These are phyloP conservation scores for Corchorus capsularis DNA, from an alignment of 345 rosid species.

Conservation along the genomic window DNA sequence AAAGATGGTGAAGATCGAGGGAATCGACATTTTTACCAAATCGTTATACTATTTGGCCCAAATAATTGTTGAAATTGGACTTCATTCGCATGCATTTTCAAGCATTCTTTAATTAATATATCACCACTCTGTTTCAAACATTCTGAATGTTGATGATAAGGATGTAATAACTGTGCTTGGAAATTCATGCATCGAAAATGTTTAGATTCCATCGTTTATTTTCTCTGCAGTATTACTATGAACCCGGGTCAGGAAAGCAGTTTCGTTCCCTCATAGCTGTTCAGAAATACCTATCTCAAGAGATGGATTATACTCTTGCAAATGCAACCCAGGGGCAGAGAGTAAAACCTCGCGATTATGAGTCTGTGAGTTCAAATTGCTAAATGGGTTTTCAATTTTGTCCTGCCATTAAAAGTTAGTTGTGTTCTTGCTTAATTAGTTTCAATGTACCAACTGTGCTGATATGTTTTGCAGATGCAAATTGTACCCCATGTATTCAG, in stretches of 20 bases:
- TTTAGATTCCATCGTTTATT: not conserved
- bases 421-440: not conserved
- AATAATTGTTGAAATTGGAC: not conserved
- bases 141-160: not conserved
- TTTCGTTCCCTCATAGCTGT: constrained; percentile 54
- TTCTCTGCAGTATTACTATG: constrained; percentile 48
- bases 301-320: not conserved
- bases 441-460: not conserved
- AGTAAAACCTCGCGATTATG: constrained; percentile 11
- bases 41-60: not conserved
- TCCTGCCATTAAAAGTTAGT: not conserved
- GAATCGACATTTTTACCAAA: no score
- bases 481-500: constrained; percentile 26
- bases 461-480: constrained; percentile 31
- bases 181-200: not conserved
- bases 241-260: constrained; percentile 44
- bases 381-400: not conserved
- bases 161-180: not conserved
- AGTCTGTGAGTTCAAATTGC: constrained; percentile 27
- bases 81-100: no score
- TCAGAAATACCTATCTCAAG: constrained; percentile 45
- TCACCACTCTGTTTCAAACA: not conserved
- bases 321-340: not conserved
- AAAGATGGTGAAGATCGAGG: no score
- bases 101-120: not conserved